Evolutionary conservation across 75 land plant genomes (phyloP).

Genomic region (Selaginella moellendorffii): DNA sequence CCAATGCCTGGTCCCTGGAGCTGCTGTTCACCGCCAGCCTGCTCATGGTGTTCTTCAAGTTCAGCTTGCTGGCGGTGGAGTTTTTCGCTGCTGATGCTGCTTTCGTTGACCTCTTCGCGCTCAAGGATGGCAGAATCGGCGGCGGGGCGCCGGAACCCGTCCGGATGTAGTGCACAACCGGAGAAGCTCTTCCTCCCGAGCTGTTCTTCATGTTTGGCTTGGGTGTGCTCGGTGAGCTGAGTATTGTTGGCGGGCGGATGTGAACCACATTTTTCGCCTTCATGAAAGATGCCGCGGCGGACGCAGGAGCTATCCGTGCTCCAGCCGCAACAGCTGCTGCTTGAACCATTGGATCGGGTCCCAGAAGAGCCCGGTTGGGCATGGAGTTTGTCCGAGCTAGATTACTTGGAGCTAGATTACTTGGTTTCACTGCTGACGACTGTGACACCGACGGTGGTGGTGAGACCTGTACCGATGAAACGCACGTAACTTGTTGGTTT

Average conservation of each 20-base stretch:
- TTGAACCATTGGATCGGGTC: conserved; percentile 57
- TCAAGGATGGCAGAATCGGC: no score
- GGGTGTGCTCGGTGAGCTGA: background rate
- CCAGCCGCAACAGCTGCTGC: conserved; percentile 96
- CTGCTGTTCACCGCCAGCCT: no score
- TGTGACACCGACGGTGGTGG: no score
- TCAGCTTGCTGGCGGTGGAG: background rate
- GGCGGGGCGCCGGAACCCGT: conserved; percentile 25
- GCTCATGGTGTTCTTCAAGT: background rate
- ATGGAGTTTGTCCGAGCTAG: background rate
- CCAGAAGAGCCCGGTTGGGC: background rate
- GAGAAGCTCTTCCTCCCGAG: conserved; percentile 2
- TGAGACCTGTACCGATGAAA: no score
- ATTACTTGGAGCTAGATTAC: no score
- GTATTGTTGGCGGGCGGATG: conserved; percentile 25
- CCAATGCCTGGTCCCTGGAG: background rate
- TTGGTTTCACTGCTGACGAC: no score
- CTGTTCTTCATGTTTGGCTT: conserved; percentile 13
- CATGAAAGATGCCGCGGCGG: conserved; percentile 59
- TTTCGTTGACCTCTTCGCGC: no score
- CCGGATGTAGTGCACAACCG: conserved; percentile 36
- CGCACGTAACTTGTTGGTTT: no score
- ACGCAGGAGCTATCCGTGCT: conserved; percentile 67
- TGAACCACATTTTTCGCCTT: conserved; percentile 68
- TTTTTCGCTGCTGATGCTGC: background rate